Conservation (phyloP, 352 stramenopile species). For the Globisporangium cylindrosporum region DNA sequence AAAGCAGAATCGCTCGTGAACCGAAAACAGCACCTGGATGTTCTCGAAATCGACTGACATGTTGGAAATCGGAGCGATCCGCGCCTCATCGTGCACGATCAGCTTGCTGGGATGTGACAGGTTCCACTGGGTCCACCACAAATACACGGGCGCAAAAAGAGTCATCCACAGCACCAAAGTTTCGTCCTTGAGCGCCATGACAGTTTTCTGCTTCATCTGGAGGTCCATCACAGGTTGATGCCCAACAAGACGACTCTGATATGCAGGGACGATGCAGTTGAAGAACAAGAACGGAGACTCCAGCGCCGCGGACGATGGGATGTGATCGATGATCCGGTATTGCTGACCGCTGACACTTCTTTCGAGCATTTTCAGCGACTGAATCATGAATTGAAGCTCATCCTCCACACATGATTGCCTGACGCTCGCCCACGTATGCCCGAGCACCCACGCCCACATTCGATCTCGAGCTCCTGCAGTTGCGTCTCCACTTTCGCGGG, state of each 20-base stretch:
- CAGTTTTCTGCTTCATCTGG: constrained; percentile 41
- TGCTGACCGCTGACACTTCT: constrained; percentile 24
- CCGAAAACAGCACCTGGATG: constrained; percentile 50
- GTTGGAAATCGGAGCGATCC: constrained; percentile 68
- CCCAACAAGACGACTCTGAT: constrained; percentile 76
- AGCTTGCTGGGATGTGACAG: constrained; percentile 61
- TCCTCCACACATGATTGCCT: constrained; percentile 87
- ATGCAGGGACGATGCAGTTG: constrained; percentile 69
- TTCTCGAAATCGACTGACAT: constrained; percentile 44
- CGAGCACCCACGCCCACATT: constrained; percentile 63
- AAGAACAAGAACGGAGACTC: constrained; percentile 42
- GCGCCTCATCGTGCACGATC: constrained; percentile 38
- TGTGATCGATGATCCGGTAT: constrained; percentile 43
- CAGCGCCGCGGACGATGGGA: constrained; percentile 3
- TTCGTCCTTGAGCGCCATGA: constrained; percentile 70
- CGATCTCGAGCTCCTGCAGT: background rate
- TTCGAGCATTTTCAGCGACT: constrained; percentile 62
- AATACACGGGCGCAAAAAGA: constrained; percentile 71
- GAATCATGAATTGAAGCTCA: constrained; percentile 63
- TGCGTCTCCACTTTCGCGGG: constrained; percentile 22
- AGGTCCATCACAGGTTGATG: constrained; percentile 63
- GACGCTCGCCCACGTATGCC: constrained; percentile 40
- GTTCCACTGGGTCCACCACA: constrained; percentile 87
- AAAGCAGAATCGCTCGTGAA: constrained; percentile 63
- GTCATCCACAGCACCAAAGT: constrained; percentile 77